Conservation (phyloP, 345 rosid genomes). For the Hypericum androsaemum region DNA sequence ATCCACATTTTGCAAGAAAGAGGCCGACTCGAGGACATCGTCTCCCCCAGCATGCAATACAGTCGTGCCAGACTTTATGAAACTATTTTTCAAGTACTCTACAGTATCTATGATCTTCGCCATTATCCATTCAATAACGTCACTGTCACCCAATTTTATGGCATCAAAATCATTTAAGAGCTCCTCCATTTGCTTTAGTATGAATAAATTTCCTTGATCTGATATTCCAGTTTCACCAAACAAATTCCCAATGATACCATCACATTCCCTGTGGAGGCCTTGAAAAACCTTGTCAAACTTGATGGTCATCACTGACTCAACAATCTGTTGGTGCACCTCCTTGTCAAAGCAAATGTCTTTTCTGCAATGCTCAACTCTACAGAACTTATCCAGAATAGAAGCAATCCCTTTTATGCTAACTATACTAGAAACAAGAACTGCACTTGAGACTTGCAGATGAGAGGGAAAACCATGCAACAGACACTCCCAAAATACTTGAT, state of each 20-base stretch:
- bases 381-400: slow-evolving; percentile 45
- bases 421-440: slow-evolving; percentile 61
- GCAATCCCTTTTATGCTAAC: slow-evolving; percentile 58
- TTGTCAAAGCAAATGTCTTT: slow-evolving; percentile 31
- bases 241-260: slow-evolving; percentile 43
- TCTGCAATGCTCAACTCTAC: slow-evolving; percentile 36
- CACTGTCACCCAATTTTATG: slow-evolving; percentile 36
- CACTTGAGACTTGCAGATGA: slow-evolving; percentile 49
- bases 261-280: slow-evolving; percentile 63
- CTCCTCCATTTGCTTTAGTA: slow-evolving; percentile 78
- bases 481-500: slow-evolving; percentile 68
- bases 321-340: slow-evolving; percentile 41
- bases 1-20: slow-evolving; percentile 50
- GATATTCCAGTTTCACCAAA: slow-evolving; percentile 36
- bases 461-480: slow-evolving; percentile 84
- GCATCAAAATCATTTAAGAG: slow-evolving; percentile 46
- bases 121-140: slow-evolving; percentile 60
- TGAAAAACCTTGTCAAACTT: slow-evolving; percentile 67
- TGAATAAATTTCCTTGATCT: slow-evolving; percentile 52
- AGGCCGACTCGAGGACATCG: slow-evolving; percentile 30
- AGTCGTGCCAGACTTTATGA: slow-evolving; percentile 38
- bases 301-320: slow-evolving; percentile 52
- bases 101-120: slow-evolving; percentile 52
- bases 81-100: slow-evolving; percentile 68
- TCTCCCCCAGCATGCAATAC: slow-evolving; percentile 60